phyloP scores from a whole-genome alignment of 805 yeast genomes.

The Candida maris region DNA sequence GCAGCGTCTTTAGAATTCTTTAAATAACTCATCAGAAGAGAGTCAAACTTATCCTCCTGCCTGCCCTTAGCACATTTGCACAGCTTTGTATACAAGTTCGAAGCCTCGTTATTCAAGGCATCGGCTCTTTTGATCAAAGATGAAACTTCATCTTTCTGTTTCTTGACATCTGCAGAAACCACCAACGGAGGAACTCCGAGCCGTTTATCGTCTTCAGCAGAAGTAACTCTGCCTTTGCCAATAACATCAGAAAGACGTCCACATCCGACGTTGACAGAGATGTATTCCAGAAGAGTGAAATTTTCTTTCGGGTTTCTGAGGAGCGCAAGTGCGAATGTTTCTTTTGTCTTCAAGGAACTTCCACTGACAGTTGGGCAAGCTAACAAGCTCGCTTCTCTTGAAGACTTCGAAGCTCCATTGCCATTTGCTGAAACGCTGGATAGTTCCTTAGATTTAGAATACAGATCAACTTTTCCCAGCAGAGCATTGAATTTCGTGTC shows the following conservation, averaged over 20 bases:
- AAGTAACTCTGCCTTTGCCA: slow-evolving; percentile 50
- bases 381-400: slow-evolving; percentile 30
- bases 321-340: slow-evolving; percentile 41
- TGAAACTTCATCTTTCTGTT: slow-evolving; percentile 19
- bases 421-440: slow-evolving; percentile 4
- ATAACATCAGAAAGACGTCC: slow-evolving; percentile 67
- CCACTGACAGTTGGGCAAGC: slow-evolving; percentile 39
- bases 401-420: slow-evolving; percentile 15
- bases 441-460: slow-evolving; percentile 26
- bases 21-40: slow-evolving; percentile 27
- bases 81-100: slow-evolving; percentile 28
- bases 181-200: slow-evolving; percentile 23
- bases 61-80: slow-evolving; percentile 17
- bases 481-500: slow-evolving; percentile 44
- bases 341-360: slow-evolving; percentile 36
- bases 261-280: slow-evolving; percentile 57
- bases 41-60: slow-evolving; percentile 31
- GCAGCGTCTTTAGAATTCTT: slow-evolving; percentile 25
- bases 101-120: slow-evolving; percentile 21
- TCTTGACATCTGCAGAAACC: slow-evolving; percentile 16
- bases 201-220: slow-evolving; percentile 15
- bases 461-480: slow-evolving; percentile 27
- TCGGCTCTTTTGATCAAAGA: slow-evolving; percentile 24
- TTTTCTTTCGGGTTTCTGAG: slow-evolving; percentile 41
- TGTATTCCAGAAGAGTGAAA: slow-evolving; percentile 39